Evolutionary conservation across 495 filamentous ascomycete genomes (phyloP).

Genomic region (Annulohypoxylon maeteangense): DNA sequence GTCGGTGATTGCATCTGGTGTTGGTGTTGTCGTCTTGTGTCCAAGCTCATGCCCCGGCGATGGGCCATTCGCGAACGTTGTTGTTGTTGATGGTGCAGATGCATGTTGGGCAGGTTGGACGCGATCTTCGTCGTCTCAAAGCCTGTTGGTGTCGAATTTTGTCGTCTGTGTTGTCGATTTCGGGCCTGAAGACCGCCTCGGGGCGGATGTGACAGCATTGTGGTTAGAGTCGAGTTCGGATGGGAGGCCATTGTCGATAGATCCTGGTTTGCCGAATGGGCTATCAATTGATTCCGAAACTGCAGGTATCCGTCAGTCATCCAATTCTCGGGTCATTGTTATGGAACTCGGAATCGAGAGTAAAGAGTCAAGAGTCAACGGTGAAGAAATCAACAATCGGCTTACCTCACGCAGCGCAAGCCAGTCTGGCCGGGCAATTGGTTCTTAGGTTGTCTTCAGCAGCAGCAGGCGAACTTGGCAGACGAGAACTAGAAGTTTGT

Average conservation of each 20-base stretch:
- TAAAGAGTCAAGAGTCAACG: not conserved
- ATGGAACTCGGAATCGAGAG: not conserved
- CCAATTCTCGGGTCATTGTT: conserved; percentile 26
- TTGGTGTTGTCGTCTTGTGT: conserved; percentile 65
- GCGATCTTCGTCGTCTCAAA: conserved; percentile 74
- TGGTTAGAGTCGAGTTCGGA: conserved; percentile 72
- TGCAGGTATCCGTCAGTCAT: conserved; percentile 44
- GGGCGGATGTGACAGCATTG: conserved; percentile 79
- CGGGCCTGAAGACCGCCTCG: conserved; percentile 71
- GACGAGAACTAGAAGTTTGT: conserved; percentile 45
- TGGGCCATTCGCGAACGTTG: conserved; percentile 64
- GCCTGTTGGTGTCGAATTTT: conserved; percentile 84
- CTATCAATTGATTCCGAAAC: conserved; percentile 67
- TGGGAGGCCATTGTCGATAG: conserved; percentile 56
- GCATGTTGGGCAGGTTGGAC: conserved; percentile 66
- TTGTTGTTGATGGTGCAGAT: conserved; percentile 55
- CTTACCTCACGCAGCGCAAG: conserved; percentile 81
- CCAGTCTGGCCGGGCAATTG: conserved; percentile 71
- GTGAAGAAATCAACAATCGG: not conserved
- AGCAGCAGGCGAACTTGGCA: conserved; percentile 52
- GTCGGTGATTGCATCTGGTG: conserved; percentile 53
- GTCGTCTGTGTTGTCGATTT: conserved; percentile 82
- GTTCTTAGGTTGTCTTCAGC: conserved; percentile 56
- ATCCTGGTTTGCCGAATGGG: conserved; percentile 53
- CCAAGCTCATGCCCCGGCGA: conserved; percentile 82